Evolutionary conservation across 768 basidiomycete genomes (phyloP).

Genomic region (Russula sp.): DNA sequence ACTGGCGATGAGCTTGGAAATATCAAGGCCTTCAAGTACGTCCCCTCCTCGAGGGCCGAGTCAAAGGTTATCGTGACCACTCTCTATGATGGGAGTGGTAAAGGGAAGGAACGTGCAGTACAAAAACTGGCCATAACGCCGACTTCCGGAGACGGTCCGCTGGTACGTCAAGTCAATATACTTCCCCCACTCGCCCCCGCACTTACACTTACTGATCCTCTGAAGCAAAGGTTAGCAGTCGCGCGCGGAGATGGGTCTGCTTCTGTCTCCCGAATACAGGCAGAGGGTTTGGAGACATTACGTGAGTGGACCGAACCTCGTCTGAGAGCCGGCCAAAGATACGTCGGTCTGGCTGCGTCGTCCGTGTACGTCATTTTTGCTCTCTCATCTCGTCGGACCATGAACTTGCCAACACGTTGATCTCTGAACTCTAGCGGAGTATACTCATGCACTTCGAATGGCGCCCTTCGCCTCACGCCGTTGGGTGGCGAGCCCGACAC

Average conservation of each 20-base stretch:
- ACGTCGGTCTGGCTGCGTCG: slow-evolving; percentile 51
- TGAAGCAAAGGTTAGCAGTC: slow-evolving; percentile 61
- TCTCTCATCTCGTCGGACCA: too few species aligned
- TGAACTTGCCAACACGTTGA: neutral
- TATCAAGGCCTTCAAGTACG: slow-evolving; percentile 53
- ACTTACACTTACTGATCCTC: slow-evolving; percentile 21
- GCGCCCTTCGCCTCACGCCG: slow-evolving; percentile 51
- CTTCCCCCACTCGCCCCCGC: neutral
- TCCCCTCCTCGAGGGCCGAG: slow-evolving; percentile 26
- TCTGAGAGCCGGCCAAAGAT: slow-evolving; percentile 43
- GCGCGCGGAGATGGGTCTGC: slow-evolving; percentile 55
- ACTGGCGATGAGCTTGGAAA: slow-evolving; percentile 74
- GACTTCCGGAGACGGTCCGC: slow-evolving; percentile 2
- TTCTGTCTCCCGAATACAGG: slow-evolving; percentile 36
- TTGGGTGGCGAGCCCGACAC: slow-evolving; percentile 22
- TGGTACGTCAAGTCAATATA: slow-evolving; percentile 5
- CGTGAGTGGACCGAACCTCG: slow-evolving; percentile 61
- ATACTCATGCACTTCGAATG: slow-evolving; percentile 71
- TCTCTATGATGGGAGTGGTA: slow-evolving; percentile 28
- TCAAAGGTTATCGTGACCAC: slow-evolving; percentile 32
- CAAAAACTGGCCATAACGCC: slow-evolving; percentile 32
- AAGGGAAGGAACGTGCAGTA: slow-evolving; percentile 32
- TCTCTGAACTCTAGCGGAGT: slow-evolving; percentile 32
- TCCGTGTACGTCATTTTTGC: slow-evolving; percentile 37
- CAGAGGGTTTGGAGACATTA: slow-evolving; percentile 33